Evolutionary conservation across 345 rosid species (phyloP), one percentile per base, ranked within the genome.

Genomic region (Brassica nigra): DNA sequence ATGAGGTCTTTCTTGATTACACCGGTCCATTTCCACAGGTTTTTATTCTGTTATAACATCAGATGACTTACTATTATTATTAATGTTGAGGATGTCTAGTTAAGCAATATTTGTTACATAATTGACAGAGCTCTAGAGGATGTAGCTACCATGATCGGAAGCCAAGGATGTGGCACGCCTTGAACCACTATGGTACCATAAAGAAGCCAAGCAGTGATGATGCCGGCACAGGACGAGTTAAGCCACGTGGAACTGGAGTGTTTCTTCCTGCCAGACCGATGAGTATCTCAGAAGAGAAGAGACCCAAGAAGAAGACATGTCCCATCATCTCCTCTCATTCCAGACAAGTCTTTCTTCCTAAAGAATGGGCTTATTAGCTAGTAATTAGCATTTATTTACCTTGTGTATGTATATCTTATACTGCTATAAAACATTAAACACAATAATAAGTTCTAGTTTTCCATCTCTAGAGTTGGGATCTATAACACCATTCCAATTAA

Each of bases 311-410:
- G 63, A 73, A 73, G 74, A 39, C 63, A 73, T n/a, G 66, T 23
- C 54, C 78, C 18, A 34, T 67, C 6, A 47, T 23, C 68, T 73
- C 77, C 30, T 73, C 82, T 42, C 78, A 27, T 59, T 58, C 78
- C 15, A 79, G 34, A 79, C 70, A 79, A 61, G 42, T 79, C 18
- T 79, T 79, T 67, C 82, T 79, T 73, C 82, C 82, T 2, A 79
- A 79, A 55, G 82, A 79, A 67, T 79, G 82, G 82, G 44, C 47
- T 67, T 79, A 79, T 68, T 79, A 79, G 64, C 63, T 74, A 73
- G 16, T 61, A 68, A 10, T 47, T 44, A 34, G 4, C 68, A 73
- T 66, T 2, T 58, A 36, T 10, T 1, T 67, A 70, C 64, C 12
- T 64, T 70, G 59, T 54, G 59, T 16, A 54, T 54, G 18, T 18